A percentile compares a stretch with the other conserved stretches of the same genome.
Conservation (phyloP, 768 basidiomycete genomes). For the Lactarius deliciosus region DNA sequence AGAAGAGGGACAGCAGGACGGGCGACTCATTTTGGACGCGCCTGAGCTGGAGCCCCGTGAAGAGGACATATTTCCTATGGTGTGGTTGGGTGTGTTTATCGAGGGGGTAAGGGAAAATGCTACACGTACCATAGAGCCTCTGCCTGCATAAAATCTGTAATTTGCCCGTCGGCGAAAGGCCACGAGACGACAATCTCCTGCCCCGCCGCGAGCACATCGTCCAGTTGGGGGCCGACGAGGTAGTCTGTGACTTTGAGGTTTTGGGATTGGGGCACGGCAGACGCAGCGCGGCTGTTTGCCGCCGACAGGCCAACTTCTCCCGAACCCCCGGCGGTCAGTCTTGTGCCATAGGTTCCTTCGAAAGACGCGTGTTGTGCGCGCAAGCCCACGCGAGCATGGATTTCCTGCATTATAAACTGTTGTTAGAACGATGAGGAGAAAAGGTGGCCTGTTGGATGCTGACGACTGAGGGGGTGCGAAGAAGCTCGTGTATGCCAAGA, state of each 20-base stretch:
- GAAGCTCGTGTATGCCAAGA: conserved; percentile 75
- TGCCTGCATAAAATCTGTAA: conserved; percentile 79
- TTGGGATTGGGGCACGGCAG: conserved; percentile 44
- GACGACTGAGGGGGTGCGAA: conserved; percentile 75
- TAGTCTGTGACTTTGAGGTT: conserved; percentile 69
- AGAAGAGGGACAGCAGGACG: conserved; percentile 67
- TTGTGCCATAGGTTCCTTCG: conserved; percentile 32
- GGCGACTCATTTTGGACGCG: conserved; percentile 88
- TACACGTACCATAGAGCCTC: conserved; percentile 84
- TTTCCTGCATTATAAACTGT: conserved; percentile 51
- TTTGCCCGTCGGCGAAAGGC: conserved; percentile 75
- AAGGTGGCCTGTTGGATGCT: conserved; percentile 32
- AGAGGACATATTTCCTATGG: conserved; percentile 81
- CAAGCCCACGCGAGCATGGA: conserved; percentile 78
- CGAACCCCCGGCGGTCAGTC: conserved; percentile 36
- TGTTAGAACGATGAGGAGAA: conserved; percentile 15
- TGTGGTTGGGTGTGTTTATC: neutral
- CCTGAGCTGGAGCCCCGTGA: conserved; percentile 68
- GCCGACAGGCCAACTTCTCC: conserved; percentile 37
- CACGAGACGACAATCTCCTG: conserved; percentile 75
- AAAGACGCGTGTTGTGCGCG: conserved; percentile 37
- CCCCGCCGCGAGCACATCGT: conserved; percentile 73
- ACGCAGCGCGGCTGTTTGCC: conserved; percentile 50
- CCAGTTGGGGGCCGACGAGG: conserved; percentile 75
- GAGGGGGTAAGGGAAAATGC: neutral